These are phyloP conservation scores for Ustilago tritici DNA, from an alignment of 1,284 basidiomycete genomes.

Conservation along the genomic window DNA sequence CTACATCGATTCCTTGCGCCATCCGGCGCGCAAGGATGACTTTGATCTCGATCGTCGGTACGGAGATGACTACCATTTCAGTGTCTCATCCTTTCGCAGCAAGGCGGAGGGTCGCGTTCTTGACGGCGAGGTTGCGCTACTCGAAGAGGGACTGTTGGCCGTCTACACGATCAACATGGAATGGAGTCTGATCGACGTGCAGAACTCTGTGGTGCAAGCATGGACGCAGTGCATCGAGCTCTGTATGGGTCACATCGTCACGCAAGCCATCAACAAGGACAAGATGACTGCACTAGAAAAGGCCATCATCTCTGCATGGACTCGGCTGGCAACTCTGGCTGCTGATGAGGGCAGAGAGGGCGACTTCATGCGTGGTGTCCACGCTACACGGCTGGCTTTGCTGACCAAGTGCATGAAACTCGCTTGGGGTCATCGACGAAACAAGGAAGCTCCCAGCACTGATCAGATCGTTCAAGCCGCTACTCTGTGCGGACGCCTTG, in stretches of 20 bases:
- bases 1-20: conserved; percentile 72
- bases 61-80: conserved; percentile 83
- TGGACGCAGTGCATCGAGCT: conserved; percentile 79
- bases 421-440: conserved; percentile 73
- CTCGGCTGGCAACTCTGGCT: conserved; percentile 70
- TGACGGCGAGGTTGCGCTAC: conserved; percentile 41
- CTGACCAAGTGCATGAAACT: conserved; percentile 82
- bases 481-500: conserved; percentile 76
- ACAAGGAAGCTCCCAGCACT: conserved; percentile 23
- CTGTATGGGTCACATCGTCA: conserved; percentile 75
- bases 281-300: conserved; percentile 32
- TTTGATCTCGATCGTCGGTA: conserved; percentile 74
- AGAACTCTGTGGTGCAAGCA: conserved; percentile 79
- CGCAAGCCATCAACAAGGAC: conserved; percentile 76
- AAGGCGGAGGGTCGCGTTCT: conserved; percentile 64
- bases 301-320: conserved; percentile 47
- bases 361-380: conserved; percentile 85
- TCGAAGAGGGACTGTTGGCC: conserved; percentile 70
- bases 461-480: conserved; percentile 77
- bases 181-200: conserved; percentile 83
- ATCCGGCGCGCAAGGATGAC: conserved; percentile 76
- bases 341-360: conserved; percentile 80
- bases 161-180: conserved; percentile 80
- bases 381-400: conserved; percentile 80
- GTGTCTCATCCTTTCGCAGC: conserved; percentile 58